phyloP scores from a whole-genome alignment of 1,284 basidiomycete species.

The Microbotryum silenes-acaulis region DNA sequence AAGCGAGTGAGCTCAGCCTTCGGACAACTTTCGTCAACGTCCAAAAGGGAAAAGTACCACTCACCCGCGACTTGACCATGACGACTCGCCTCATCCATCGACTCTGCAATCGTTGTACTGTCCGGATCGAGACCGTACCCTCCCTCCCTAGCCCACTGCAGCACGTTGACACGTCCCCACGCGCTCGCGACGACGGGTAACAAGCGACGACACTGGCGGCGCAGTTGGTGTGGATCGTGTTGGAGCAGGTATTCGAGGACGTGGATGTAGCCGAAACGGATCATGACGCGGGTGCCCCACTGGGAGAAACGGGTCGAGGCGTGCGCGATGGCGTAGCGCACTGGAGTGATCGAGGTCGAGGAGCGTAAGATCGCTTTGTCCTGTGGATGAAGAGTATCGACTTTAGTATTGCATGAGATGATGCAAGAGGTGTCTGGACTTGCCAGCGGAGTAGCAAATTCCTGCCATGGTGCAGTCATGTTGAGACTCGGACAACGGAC shows the following conservation, averaged over 20 bases:
- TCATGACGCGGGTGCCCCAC: conserved; percentile 53
- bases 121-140: conserved; percentile 12
- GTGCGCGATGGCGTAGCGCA: conserved; percentile 42
- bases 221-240: conserved; percentile 46
- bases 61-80: conserved; percentile 54
- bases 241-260: conserved; percentile 62
- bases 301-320: conserved; percentile 54
- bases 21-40: neutral
- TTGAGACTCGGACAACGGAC: conserved; percentile 56
- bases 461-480: conserved; percentile 57
- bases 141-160: conserved; percentile 48
- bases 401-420: conserved; percentile 40
- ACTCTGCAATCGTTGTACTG: conserved; percentile 25
- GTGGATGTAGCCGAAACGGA: conserved; percentile 65
- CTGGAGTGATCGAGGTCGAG: conserved; percentile 7
- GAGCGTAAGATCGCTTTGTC: conserved; percentile 28
- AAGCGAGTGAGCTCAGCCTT: too few relatives aligned
- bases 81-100: conserved; percentile 50
- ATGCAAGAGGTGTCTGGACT: conserved; percentile 51
- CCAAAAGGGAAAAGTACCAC: neutral
- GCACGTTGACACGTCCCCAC: conserved; percentile 36
- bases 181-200: conserved; percentile 37
- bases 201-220: conserved; percentile 25
- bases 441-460: conserved; percentile 53
- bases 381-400: conserved; percentile 43